Evolutionary conservation across 345 rosid species (phyloP), one percentile per base, ranked within the genome.

Genomic region (Euphorbia peplus): DNA sequence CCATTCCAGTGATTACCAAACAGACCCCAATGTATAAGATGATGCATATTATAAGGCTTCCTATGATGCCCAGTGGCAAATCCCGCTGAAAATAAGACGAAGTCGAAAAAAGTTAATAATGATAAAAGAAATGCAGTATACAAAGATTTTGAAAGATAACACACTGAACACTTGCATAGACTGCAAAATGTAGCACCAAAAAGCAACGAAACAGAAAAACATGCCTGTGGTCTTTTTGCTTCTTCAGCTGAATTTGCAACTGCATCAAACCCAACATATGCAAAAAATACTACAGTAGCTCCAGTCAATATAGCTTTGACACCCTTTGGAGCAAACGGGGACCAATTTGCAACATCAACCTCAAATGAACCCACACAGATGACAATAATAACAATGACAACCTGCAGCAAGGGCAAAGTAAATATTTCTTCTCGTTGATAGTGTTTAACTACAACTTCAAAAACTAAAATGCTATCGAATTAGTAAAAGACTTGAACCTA

Each of bases 191-290:
- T 28, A 35, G 52, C 11, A 67, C 58, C 51, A 13, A 44, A 64
- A 32, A 32, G 37, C 37, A 32, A 32, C 37, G 6, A 32, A 32
- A 54, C 8, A 68, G 64, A 26, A 60, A 50, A 59, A 66, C 72
- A 65, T 67, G 87, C 96, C 96, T 92, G 98, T 73, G 96, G 98
- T 68, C 72, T 85, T 84, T 84, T 90, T 11, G 98, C 83, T 75
- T 95, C 95, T 88, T 95, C 98, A 63, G 96, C 98, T 46, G 97
- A 85, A 84, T 95, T 90, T 72, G 99, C 96, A 73, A 92, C 97
- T 3, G 93, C 98, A 81, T 95, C 99, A 83, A 92, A 95, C 61
- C 99, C 99, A 80, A 92, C 95, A 70, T 95, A 95, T 26, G 99
- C 90, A 75, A 95, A 95, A 86, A 95, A 92, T 12, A 88, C 98